Conservation (phyloP, 2,329 filamentous ascomycete genomes). For the Chaetothyriales sp. region DNA sequence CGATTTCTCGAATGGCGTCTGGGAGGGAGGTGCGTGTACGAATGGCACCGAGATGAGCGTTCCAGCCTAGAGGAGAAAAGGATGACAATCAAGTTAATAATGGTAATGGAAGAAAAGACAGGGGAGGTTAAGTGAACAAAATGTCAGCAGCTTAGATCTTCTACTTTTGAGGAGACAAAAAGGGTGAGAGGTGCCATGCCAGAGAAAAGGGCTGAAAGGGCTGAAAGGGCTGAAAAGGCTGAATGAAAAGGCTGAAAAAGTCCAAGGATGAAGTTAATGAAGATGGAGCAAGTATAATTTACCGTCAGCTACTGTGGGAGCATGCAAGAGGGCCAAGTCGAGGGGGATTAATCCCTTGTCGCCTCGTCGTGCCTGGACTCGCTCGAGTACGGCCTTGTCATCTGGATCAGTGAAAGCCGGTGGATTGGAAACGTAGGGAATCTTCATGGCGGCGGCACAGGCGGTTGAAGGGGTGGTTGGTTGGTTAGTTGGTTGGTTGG, state of each 20-base stretch:
- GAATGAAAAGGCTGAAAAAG: too few species aligned
- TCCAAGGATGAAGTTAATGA: too few species aligned
- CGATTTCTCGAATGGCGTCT: conserved; percentile 51
- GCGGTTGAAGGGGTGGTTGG: not conserved
- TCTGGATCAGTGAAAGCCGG: conserved; percentile 26
- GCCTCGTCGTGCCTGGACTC: conserved; percentile 37
- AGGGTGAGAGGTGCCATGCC: too few species aligned
- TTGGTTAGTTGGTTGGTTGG: not conserved
- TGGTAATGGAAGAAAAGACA: not conserved
- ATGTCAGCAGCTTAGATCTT: not conserved
- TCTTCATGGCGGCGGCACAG: conserved; percentile 30
- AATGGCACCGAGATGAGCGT: conserved; percentile 41
- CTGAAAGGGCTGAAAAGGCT: too few species aligned
- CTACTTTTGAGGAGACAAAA: not conserved
- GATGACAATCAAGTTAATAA: not conserved
- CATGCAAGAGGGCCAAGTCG: conserved; percentile 40
- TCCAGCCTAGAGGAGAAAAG: conserved; percentile 29
- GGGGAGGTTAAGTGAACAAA: too few species aligned
- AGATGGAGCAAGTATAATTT: not conserved
- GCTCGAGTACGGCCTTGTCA: conserved; percentile 36
- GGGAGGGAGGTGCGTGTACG: conserved; percentile 38
- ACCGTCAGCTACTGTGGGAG: conserved; percentile 39
- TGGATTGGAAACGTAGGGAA: conserved; percentile 38
- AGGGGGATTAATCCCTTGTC: conserved; percentile 36
- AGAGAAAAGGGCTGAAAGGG: too few species aligned